These are phyloP conservation scores for Nevesoporus exiguus DNA, from an alignment of 768 basidiomycete genomes.

Conservation along the genomic window DNA sequence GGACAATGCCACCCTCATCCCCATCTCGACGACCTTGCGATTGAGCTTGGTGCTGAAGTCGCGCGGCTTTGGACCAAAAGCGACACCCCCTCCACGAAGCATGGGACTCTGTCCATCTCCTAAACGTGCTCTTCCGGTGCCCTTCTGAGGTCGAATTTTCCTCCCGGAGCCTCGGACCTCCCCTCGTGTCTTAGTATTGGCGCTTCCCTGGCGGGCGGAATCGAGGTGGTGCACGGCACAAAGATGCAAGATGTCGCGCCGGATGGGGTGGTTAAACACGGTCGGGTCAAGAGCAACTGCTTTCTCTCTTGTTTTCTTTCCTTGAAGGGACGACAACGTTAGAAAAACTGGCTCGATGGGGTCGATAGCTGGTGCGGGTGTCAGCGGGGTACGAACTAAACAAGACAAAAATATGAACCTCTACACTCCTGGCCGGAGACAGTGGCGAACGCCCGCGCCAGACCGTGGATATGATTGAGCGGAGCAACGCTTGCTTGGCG, in stretches of 20 bases:
- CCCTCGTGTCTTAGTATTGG: constrained; percentile 85
- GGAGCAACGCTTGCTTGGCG: constrained; percentile 10
- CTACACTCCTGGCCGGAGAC: constrained; percentile 7
- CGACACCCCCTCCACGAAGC: constrained; percentile 87
- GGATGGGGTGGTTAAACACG: constrained; percentile 88
- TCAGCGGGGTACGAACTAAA: constrained; percentile 10
- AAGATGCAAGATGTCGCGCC: constrained; percentile 89
- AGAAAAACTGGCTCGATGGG: constrained; percentile 52
- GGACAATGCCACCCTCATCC: constrained; percentile 87
- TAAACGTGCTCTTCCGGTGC: constrained; percentile 82
- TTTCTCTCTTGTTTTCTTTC: constrained; percentile 40
- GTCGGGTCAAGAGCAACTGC: constrained; percentile 68
- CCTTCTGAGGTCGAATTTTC: constrained; percentile 92
- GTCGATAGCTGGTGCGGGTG: constrained; percentile 33
- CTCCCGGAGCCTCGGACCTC: constrained; percentile 87
- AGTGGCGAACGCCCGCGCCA: constrained; percentile 12
- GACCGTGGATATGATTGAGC: not conserved
- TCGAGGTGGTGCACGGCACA: constrained; percentile 89
- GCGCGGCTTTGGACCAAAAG: constrained; percentile 87
- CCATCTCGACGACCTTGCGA: constrained; percentile 91
- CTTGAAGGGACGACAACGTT: constrained; percentile 53
- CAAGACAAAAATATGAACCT: constrained; percentile 13
- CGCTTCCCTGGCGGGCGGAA: constrained; percentile 86
- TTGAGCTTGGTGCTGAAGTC: constrained; percentile 91
- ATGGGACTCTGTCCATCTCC: constrained; percentile 87